Evolutionary conservation across 768 basidiomycete genomes (phyloP), one percentile per base, ranked within the genome.

Genomic region (Tulasnella sp.): DNA sequence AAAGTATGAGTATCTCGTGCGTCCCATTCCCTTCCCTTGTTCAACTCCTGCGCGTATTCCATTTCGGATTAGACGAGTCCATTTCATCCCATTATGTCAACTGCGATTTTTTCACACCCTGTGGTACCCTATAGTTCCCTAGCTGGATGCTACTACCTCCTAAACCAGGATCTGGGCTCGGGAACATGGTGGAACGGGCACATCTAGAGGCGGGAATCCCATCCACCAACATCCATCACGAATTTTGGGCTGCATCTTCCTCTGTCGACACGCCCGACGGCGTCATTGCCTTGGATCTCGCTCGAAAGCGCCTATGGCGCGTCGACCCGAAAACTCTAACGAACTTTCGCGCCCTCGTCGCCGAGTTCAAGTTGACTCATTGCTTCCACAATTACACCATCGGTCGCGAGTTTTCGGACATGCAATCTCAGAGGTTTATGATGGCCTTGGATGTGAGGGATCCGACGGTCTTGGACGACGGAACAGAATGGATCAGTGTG

Each of bases 371-470:
- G 64, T 94, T 89, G 5, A 89, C 90, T 2, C 93, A 96, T 71
- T 98, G 98, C 70, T 99, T 95, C 71, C 93, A 96, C 72, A 98
- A 98, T 69, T 98, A 94, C 67, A 98, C 96, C 0, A 82, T 97
- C 53, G 88, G 83, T 1, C 82, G 86, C 48, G 89, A 89, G 50
- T 92, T 86, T 71, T 73, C 78, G 4, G 95, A 97, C 69, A 77
- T 81, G 19, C 88, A 86, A 61, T 86, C 85, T 65, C 79, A 85
- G 65, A 77, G 96, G n/a, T 79, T 81, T 69, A 94, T 99, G 85
- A 88, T 90, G 65, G 80, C 77, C 53, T 82, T 98, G 2, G 84
- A 90, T 71, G 95, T 89, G 9, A n/a, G 59, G n/a, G 24, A 27
- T 43, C 32, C 41, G 38, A 61, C 92, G 89, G 74, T 94, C 45